Evolutionary conservation across 2,329 filamentous ascomycete species (phyloP), one percentile per base, ranked within the genome.

Genomic region (Penicillium palitans): DNA sequence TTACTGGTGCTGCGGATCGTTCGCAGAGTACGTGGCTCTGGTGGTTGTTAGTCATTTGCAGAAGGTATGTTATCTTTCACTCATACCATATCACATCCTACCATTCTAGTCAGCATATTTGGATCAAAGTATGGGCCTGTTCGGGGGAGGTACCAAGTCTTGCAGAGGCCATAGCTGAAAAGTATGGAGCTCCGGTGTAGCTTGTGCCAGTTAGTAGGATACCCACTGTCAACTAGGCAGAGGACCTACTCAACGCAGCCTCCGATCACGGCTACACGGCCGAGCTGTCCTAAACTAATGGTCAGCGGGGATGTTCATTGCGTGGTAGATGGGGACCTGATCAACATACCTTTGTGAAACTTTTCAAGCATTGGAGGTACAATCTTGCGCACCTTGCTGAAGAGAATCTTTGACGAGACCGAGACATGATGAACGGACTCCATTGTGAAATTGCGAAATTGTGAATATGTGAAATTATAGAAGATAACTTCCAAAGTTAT

Each of bases 161-260:
- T 47, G 95, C 95, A 65, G 91, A 96, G 13, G 95, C 95, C 87
- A 97, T 97, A 64, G 93, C 93, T 21, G 93, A 97, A 78, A 99
- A 99, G 79, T 96, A 99, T 13, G 95, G 95, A 58, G 95, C 95
- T 39, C 95, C 95, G 1, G 95, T 97, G 74, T 98, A 99, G 77
- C 80, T 81, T 60, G 61, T 33, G 19, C 31, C 9, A 49, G 65
- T 57, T 60, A 68, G 56, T 33, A 40, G 33, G 29, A 48, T 37
- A 12, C 25, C 25, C 37, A 25, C 49, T n/a, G 37, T 55, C 24
- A 47, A 46, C 29, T 2, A 12, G 24, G 53, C 12, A 12, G 37
- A 17, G 15, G 37, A 60, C 68, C 40, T 74, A 81, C 79, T 98
- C 93, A 73, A 93, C 88, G 71, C 91, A 96, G 41, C 95, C 95